Conservation (phyloP, 129 eudicot genomes). For the Tagetes erecta region DNA sequence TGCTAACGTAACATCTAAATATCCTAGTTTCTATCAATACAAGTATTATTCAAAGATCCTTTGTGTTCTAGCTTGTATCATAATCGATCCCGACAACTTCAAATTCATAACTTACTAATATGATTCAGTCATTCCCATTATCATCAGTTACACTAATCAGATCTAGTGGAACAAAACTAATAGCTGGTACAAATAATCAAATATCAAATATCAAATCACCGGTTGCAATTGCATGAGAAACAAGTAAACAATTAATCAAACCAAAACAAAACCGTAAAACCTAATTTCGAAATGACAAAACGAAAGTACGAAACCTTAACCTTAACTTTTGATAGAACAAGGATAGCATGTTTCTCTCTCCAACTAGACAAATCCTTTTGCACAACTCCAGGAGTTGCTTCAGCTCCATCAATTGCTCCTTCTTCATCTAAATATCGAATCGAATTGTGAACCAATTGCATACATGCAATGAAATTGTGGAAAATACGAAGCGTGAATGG, state of each 20-base stretch:
- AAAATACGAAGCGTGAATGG: neutral
- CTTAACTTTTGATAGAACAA: slow-evolving; percentile 77
- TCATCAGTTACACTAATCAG: neutral
- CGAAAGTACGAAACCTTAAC: slow-evolving; percentile 26
- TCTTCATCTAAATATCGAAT: slow-evolving; percentile 43
- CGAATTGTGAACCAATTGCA: neutral
- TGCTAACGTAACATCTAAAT: too few species aligned
- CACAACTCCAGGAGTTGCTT: slow-evolving; percentile 43
- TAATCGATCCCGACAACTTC: too few species aligned
- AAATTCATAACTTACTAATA: neutral
- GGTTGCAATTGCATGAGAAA: neutral
- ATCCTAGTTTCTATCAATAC: too few species aligned
- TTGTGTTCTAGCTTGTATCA: too few species aligned
- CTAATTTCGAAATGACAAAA: neutral
- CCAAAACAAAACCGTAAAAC: slow-evolving; percentile 16
- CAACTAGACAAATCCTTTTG: slow-evolving; percentile 76
- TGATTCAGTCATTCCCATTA: neutral
- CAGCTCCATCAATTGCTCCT: slow-evolving; percentile 37
- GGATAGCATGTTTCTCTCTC: slow-evolving; percentile 80
- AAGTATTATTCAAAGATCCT: too few species aligned
- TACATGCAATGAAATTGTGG: neutral
- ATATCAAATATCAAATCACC: neutral
- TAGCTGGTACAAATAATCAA: neutral
- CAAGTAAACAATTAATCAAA: neutral
- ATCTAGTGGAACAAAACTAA: neutral